Evolutionary conservation across 306 rosid species (phyloP).

Genomic region (Alnus rubra): DNA sequence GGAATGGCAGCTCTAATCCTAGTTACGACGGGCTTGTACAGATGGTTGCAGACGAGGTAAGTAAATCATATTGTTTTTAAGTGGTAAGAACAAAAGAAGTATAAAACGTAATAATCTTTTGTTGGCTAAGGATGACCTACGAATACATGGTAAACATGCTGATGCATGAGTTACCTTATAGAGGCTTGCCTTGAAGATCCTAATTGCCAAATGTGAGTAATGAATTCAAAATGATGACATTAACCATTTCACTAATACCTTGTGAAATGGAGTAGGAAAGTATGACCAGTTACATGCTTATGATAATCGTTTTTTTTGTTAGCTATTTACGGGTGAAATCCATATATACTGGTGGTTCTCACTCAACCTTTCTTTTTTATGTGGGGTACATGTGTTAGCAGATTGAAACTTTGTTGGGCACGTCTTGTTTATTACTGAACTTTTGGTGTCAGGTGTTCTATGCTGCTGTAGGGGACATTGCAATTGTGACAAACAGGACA

Average conservation of each 20-base stretch:
- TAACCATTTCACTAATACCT: conserved; percentile 7
- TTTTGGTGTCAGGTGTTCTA: conserved; percentile 62
- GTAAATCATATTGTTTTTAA: conserved; percentile 26
- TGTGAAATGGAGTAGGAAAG: background rate
- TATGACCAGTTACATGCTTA: background rate
- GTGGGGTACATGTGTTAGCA: conserved; percentile 18
- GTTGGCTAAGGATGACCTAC: conserved; percentile 12
- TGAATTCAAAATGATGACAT: conserved; percentile 12
- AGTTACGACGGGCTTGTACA: conserved; percentile 63
- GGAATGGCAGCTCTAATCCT: conserved; percentile 79
- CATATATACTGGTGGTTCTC: conserved; percentile 5
- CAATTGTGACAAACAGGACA: conserved; percentile 87
- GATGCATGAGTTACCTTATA: conserved; percentile 6
- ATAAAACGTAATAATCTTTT: conserved; percentile 15
- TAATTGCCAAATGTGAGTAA: background rate
- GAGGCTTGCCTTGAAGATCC: conserved; percentile 12
- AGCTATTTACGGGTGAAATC: background rate
- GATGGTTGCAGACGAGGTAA: conserved; percentile 63
- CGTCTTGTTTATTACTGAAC: conserved; percentile 22
- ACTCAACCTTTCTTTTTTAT: conserved; percentile 17
- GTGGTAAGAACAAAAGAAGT: conserved; percentile 9
- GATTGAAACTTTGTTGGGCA: conserved; percentile 9
- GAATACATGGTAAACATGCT: conserved; percentile 20
- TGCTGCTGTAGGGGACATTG: conserved; percentile 95
- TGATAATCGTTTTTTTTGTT: background rate